Evolutionary conservation across 164 flowering plant genomes (phyloP).

Genomic region (Berberis thunbergii): DNA sequence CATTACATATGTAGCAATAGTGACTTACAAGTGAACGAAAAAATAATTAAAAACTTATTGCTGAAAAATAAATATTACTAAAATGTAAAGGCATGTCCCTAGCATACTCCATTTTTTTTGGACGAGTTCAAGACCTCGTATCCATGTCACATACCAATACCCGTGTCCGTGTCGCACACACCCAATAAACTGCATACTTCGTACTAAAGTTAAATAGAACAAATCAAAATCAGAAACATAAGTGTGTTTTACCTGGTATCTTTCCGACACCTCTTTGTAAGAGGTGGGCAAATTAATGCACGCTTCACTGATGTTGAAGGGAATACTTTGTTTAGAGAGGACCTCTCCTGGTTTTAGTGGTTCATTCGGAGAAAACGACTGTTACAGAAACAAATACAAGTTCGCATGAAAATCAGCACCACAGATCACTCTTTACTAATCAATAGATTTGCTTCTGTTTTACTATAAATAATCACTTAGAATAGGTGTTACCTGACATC

Average conservation of each 20-base stretch:
- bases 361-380: slow-evolving; percentile 84
- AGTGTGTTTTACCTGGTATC: slow-evolving; percentile 68
- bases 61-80: no score
- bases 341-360: slow-evolving; percentile 67
- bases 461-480: neutral
- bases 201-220: neutral
- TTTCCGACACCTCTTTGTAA: slow-evolving; percentile 46
- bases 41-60: no score
- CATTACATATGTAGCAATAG: no score
- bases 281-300: slow-evolving; percentile 39
- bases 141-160: neutral
- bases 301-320: slow-evolving; percentile 48
- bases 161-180: neutral
- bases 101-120: neutral
- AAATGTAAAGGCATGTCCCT: no score
- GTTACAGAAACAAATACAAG: slow-evolving; percentile 5
- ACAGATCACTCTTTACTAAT: neutral
- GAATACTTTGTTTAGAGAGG: slow-evolving; percentile 65
- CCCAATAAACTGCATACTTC: neutral
- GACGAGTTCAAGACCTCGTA: no score
- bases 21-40: no score
- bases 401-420: neutral
- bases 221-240: neutral
- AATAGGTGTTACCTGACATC: slow-evolving; percentile 64
- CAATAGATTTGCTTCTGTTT: neutral